Base-by-base conservation (phyloP, 1,284 basidiomycete genomes). In the Ganoderma resinaceum region DNA sequence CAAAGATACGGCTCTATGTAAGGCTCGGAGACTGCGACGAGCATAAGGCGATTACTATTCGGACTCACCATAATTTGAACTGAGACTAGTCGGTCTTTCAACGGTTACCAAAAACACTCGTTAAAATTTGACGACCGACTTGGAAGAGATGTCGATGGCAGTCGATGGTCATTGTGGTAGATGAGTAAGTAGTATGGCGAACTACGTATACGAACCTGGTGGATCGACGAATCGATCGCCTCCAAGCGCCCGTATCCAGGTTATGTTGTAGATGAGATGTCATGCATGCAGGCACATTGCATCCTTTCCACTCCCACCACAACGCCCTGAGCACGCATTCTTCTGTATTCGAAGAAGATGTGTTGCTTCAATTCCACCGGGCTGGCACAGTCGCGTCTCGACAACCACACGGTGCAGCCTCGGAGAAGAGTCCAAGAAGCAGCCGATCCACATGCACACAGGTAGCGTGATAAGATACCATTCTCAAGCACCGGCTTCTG, bases 361-460 rank as follows among this genome's bases (percentile, higher is more conserved):
- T 29, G 1, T n/a, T 57, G 16, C 12, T 35, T 2, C 46, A 33
- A 37, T 53, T 20, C 52, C 18, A 31, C 20, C 18, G 33, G 49
- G 26, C 35, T 38, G 43, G 31, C 40, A 43, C 26, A 20, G 29
- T 33, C 29, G 14, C 29, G 29, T 12, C 29, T 55, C 26, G 52
- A 18, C 52, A 29, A 31, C 53, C 69, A 66, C 31, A 66, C 61
- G 66, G 35, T 61, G 26, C 26, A 8, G 42, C 61, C 65, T 67
- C 64, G 52, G 31, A 33, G 52, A 55, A 55, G 46, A 52, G 29
- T 20, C 7, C 62, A 16, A 66, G 69, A 70, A 70, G 69, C 65
- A 31, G 37, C 42, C 20, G 58, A 29, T 29, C 69, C 69, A 70
- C 69, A 70, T 70, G 69, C 52, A 43, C 61, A n/a, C 29, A 43